Base-by-base conservation (phyloP, 2,329 filamentous ascomycete species). In the Cladosporium sp. region DNA sequence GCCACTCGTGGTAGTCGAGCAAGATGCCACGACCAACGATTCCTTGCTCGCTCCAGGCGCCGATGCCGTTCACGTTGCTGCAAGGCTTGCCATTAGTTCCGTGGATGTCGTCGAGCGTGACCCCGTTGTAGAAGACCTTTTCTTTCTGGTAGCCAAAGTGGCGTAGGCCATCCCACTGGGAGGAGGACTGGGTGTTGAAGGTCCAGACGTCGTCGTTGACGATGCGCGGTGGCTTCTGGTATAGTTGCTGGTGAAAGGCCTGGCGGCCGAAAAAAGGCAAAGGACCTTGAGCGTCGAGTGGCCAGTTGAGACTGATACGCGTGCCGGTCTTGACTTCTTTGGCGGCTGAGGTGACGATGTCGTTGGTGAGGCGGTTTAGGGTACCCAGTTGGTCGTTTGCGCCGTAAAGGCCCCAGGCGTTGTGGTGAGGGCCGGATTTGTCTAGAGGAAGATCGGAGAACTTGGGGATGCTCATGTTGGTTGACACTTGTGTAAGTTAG, bases 201-300 rank as follows among this genome's bases (percentile, higher is more conserved):
- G 75, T 76, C 76, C 83, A 82, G 30, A 80, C 73, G 69, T 87
- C 84, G 66, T 87, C 85, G 66, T 87, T 86, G 25, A 85, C 80
- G 5, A 76, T 73, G 15, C 78, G 71, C 2, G 80, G 80, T 2
- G 74, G 69, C 70, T 84, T 84, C 45, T 78, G 74, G 59, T 80
- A 76, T 25, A 85, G 69, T 15, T 81, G 69, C 64, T 83, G 78
- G 60, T 82, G 75, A 66, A 88, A 84, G 3, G 76, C 70, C 60
- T 80, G 77, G 15, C 85, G 78, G 59, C 77, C 74, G 70, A 87
- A 85, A 68, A 84, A 82, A 17, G 82, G 76, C 9, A 78, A 68
- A 47, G 79, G 71, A 34, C 77, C 70, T 68, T 84, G 79, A 11
- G 81, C 79, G 70, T 84, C 76, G 5, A 88, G 75, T 0, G 82